A percentile compares a stretch with the other conserved stretches of the same genome.
These are phyloP conservation scores for Canavalia ensiformis DNA, from an alignment of 306 rosid genomes.

Conservation along the genomic window DNA sequence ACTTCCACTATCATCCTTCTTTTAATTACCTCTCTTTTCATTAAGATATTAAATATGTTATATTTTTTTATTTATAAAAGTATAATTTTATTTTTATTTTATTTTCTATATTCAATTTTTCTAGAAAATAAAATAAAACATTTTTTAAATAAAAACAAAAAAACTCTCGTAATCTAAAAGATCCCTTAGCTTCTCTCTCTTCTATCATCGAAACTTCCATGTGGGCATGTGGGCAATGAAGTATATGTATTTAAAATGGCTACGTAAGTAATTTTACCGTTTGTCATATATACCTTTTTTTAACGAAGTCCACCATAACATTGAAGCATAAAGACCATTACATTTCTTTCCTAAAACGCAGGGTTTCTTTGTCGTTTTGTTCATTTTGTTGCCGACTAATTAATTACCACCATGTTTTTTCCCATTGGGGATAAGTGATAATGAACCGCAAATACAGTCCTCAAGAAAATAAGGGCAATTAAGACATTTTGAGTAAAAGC, in stretches of 20 bases:
- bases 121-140: too few relatives aligned
- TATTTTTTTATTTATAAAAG: too few relatives aligned
- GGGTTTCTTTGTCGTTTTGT: neutral
- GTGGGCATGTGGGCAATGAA: too few relatives aligned
- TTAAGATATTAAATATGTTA: too few relatives aligned
- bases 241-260: neutral
- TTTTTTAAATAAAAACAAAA: too few relatives aligned
- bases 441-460: neutral
- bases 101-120: too few relatives aligned
- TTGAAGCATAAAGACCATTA: neutral
- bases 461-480: neutral
- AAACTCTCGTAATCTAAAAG: too few relatives aligned
- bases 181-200: too few relatives aligned
- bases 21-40: too few relatives aligned
- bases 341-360: neutral
- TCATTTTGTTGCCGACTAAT: constrained; percentile 1
- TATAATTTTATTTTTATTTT: too few relatives aligned
- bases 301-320: neutral
- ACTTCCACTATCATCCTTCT: too few relatives aligned
- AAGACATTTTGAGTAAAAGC: neutral
- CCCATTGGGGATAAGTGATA: neutral
- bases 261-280: neutral
- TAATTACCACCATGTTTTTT: neutral
- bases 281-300: neutral
- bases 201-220: too few relatives aligned